Percentiles rank a stretch among this genome's conserved stretches.
Evolutionary conservation across 2,329 filamentous ascomycete genomes (phyloP).

Genomic region (Colletotrichum spinosum): DNA sequence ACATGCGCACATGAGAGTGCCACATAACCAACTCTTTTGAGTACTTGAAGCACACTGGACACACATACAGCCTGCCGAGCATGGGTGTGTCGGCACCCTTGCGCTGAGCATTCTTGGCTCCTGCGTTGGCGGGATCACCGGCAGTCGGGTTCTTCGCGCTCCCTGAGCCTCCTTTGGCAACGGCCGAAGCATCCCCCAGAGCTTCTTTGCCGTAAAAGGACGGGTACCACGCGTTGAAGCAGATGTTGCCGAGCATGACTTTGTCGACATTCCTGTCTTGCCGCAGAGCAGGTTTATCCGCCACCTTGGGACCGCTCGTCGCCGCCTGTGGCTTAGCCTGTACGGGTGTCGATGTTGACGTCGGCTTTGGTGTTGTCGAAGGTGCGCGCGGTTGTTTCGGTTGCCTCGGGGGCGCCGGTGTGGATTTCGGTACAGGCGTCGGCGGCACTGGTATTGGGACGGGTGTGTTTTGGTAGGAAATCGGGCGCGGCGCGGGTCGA

Average conservation of each 20-base stretch:
- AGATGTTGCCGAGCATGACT: conserved; percentile 85
- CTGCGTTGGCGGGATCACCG: conserved; percentile 31
- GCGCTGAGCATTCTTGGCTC: conserved; percentile 49
- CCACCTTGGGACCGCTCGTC: conserved; percentile 25
- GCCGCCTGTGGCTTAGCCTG: too few relatives aligned
- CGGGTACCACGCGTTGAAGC: conserved; percentile 92
- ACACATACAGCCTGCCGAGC: conserved; percentile 83
- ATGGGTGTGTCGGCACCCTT: conserved; percentile 51
- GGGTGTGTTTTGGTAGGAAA: conserved; percentile 22
- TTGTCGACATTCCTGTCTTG: conserved; percentile 84
- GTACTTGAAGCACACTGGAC: conserved; percentile 95
- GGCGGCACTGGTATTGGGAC: conserved; percentile 28
- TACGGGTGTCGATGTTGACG: conserved; percentile 14
- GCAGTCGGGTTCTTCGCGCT: conserved; percentile 32
- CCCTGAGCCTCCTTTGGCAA: conserved; percentile 31
- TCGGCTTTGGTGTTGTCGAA: conserved; percentile 37
- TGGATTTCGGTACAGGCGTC: conserved; percentile 32
- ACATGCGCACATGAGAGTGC: conserved; percentile 69
- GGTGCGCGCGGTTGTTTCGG: conserved; percentile 30
- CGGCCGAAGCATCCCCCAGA: conserved; percentile 59
- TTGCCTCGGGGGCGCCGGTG: conserved; percentile 37
- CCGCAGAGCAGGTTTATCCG: conserved; percentile 51
- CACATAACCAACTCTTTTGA: conserved; percentile 71
- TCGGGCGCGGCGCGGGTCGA: conserved; percentile 16
- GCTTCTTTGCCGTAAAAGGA: conserved; percentile 87